phyloP scores from a whole-genome alignment of 495 filamentous ascomycete genomes.

The Tuber indicum region DNA sequence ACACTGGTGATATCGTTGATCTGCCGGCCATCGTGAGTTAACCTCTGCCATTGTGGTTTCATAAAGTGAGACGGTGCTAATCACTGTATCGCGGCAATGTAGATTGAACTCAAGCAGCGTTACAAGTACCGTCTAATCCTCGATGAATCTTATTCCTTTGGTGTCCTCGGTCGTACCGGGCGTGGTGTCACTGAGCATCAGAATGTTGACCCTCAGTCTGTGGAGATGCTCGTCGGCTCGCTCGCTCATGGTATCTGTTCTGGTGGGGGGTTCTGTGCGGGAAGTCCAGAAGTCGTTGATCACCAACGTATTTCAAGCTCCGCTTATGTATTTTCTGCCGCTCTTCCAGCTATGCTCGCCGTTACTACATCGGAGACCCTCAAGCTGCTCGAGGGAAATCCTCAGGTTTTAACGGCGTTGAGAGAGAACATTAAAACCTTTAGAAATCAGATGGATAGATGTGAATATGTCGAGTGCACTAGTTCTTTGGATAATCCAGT shows the following conservation, averaged over 20 bases:
- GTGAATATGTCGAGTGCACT: slow-evolving; percentile 84
- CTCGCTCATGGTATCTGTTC: slow-evolving; percentile 83
- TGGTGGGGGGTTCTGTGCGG: slow-evolving; percentile 92
- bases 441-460: slow-evolving; percentile 80
- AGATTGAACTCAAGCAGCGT: slow-evolving; percentile 83
- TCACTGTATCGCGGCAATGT: background rate
- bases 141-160: slow-evolving; percentile 95
- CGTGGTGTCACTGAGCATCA: slow-evolving; percentile 90
- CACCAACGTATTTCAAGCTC: slow-evolving; percentile 88
- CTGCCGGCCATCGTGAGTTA: slow-evolving; percentile 71
- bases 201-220: slow-evolving; percentile 80
- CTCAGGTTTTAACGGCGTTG: slow-evolving; percentile 66
- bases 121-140: slow-evolving; percentile 98
- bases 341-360: slow-evolving; percentile 84
- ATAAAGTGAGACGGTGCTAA: slow-evolving; percentile 21
- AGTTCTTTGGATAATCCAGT: slow-evolving; percentile 79
- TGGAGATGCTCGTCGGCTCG: slow-evolving; percentile 95
- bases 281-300: slow-evolving; percentile 79
- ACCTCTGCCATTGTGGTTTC: slow-evolving; percentile 6
- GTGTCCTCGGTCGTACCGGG: slow-evolving; percentile 82
- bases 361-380: slow-evolving; percentile 90
- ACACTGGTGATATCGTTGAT: slow-evolving; percentile 74
- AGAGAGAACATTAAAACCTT: slow-evolving; percentile 76
- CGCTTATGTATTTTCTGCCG: slow-evolving; percentile 91
- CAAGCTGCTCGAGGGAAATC: slow-evolving; percentile 71